Evolutionary conservation across 192 early-diverging fungal genomes (phyloP), one percentile per base, ranked within the genome.

Genomic region (Podila clonocystis): DNA sequence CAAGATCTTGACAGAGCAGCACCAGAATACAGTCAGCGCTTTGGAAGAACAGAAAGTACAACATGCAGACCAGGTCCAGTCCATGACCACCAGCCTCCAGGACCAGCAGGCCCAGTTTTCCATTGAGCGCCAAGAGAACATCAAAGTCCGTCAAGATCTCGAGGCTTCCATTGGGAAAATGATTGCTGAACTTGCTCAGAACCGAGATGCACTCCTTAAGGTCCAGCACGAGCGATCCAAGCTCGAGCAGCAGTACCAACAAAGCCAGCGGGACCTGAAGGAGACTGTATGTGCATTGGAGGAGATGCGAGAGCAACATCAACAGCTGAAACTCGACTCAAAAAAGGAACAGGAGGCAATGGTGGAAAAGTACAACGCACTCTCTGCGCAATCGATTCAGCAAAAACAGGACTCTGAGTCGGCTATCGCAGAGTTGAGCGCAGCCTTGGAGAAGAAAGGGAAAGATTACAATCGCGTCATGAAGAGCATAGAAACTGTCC

Each of bases 121-220:
- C 0, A 68, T 57, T 59, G 70, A 80, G n/a, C 59, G 62, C 0
- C 50, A 68, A 19, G 66, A 73, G 5, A 59, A 73, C 50, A 24
- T 36, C 5, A 64, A 68, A 38, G 70, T 67, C 19, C 50, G 55
- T 3, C 66, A 63, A 31, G 62, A 72, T 9, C 61, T 80, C 9
- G 66, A 80, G 7, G 29, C 68, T 19, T 73, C 70, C 0, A 73
- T 80, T 17, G 63, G 62, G 0, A 52, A 59, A 33, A 26, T 80
- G 52, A 80, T 62, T 28, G 59, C 30, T 5, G 77, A 80, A 28
- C 58, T 80, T 0, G 49, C 64, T 52, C 77, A 73, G 41, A 80
- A 73, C 41, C 66, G 77, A 12, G 62, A 73, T 15, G 62, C 70
- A 1, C 67, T 80, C 0, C 49, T 69, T 24, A 65, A 64, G 19